Percentiles rank a stretch among this genome's conserved stretches.
phyloP scores from a whole-genome alignment of 805 yeast genomes.

The Saccharomycopsis guyanensis region DNA sequence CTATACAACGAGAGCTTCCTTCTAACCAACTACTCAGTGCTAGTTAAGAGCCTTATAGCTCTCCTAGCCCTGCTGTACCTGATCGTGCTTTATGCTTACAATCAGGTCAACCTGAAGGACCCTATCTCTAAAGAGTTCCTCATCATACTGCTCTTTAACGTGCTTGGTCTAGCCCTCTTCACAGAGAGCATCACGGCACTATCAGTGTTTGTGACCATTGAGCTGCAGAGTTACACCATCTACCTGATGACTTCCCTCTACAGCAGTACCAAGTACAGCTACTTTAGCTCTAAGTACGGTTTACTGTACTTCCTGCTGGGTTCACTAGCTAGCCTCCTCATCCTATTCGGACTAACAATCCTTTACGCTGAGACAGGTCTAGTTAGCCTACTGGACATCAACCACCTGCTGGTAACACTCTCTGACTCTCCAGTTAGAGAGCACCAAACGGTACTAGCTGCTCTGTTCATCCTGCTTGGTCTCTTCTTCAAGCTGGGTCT shows the following conservation, averaged over 20 bases:
- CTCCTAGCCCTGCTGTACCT: too few species aligned
- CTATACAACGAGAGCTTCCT: too few species aligned
- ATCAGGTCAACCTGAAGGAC: too few species aligned
- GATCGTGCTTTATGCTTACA: too few species aligned
- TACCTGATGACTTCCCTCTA: slow-evolving; percentile 20
- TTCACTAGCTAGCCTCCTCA: slow-evolving; percentile 21
- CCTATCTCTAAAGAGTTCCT: slow-evolving; percentile 19
- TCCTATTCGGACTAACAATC: slow-evolving; percentile 20
- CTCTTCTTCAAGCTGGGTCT: slow-evolving; percentile 22
- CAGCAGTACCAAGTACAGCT: slow-evolving; percentile 21
- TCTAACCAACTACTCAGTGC: too few species aligned
- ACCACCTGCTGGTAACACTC: too few species aligned
- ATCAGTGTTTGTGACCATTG: slow-evolving; percentile 20
- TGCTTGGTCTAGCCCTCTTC: slow-evolving; percentile 20
- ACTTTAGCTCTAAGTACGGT: slow-evolving; percentile 20
- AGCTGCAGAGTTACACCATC: slow-evolving; percentile 23
- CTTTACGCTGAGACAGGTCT: slow-evolving; percentile 20
- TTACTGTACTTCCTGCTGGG: slow-evolving; percentile 22
- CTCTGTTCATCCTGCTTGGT: slow-evolving; percentile 20
- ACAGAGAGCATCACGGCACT: slow-evolving; percentile 19
- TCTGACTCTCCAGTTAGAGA: too few species aligned
- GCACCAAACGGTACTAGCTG: too few species aligned
- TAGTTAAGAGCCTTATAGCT: too few species aligned
- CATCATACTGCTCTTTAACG: slow-evolving; percentile 20
- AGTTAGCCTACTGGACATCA: too few species aligned